phyloP scores from a whole-genome alignment of 495 filamentous ascomycete species.

The Parathielavia hyrcaniae region DNA sequence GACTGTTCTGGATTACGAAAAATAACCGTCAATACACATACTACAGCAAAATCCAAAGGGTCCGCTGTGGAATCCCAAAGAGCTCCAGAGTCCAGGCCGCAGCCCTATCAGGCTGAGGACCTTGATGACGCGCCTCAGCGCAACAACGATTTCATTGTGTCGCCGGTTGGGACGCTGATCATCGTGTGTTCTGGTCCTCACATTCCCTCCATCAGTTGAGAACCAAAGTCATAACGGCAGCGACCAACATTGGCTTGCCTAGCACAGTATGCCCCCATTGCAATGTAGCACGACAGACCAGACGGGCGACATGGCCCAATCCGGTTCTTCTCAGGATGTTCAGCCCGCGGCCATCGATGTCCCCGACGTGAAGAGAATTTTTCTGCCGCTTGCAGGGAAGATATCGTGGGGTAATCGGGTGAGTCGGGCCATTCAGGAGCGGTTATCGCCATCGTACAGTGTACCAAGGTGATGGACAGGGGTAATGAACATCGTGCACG shows the following conservation, averaged over 20 bases:
- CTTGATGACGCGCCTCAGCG: no score
- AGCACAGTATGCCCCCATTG: no score
- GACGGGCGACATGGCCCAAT: slow-evolving; percentile 11
- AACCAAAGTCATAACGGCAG: not conserved
- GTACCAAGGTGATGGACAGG: slow-evolving; percentile 8
- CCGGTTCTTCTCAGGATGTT: not conserved
- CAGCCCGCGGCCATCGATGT: not conserved
- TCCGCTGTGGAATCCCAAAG: no score
- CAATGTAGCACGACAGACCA: slow-evolving; percentile 17
- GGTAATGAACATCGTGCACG: slow-evolving; percentile 9
- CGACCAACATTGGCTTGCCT: slow-evolving; percentile 11
- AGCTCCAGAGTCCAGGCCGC: no score
- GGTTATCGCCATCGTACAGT: not conserved
- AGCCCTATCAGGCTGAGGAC: no score
- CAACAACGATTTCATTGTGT: no score
- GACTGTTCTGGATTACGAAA: no score
- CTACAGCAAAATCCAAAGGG: no score
- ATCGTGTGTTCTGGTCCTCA: no score
- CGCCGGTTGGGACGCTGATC: no score
- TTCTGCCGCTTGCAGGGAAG: slow-evolving; percentile 16
- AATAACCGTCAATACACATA: no score
- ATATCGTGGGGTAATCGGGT: not conserved
- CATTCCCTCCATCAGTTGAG: not conserved
- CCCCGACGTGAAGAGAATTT: slow-evolving; percentile 2
- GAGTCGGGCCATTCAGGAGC: slow-evolving; percentile 12